Base-by-base conservation (phyloP, 2,329 filamentous ascomycete species). In the Phaeoacremonium minimum region DNA sequence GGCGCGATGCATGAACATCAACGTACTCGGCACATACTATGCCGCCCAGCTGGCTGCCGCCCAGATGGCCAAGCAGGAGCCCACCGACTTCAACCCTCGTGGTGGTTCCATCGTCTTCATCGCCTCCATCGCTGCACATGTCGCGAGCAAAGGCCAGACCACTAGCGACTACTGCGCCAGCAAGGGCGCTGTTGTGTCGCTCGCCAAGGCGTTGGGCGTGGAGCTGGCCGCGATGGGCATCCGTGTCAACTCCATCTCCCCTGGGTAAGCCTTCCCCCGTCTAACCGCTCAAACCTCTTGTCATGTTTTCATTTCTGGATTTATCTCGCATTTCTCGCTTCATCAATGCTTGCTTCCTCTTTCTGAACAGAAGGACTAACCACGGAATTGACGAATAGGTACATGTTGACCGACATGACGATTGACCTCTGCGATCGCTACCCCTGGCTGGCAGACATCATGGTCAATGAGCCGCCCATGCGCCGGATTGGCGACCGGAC, bases 181-280 rank as follows among this genome's bases (percentile, higher is more conserved):
- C 29, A 74, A 73, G 44, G 64, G 63, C 8, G 69, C 66, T 0
- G 66, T 70, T 6, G 52, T 64, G 8, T 54, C 61, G 29, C 53
- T 75, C 30, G 71, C 68, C 7, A 66, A 63, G 22, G 45, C 44
- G 12, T 45, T 64, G 3, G 57, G 54, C 4, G 53, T 56, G 4
- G 60, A 64, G 43, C 49, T 63, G 4, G 58, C 55, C 8, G 47
- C 43, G 3, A 46, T 47, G 32, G 48, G 43, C 0, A 56, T 57
- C 18, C 46, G 54, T 3, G 52, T 56, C 8, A 62, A 62, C 35
- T 49, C 47, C 13, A 57, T 61, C 7, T 61, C 57, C 17, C 58
- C 59, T 14, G 57, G 57, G 44, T 60, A 49, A 37, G 43, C 38
- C 18, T n/a, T 30, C 8, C 29, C 15, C 28, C 9, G 8, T 26